phyloP scores from a whole-genome alignment of 2,329 filamentous ascomycete species.

The Talaromyces atroroseus region DNA sequence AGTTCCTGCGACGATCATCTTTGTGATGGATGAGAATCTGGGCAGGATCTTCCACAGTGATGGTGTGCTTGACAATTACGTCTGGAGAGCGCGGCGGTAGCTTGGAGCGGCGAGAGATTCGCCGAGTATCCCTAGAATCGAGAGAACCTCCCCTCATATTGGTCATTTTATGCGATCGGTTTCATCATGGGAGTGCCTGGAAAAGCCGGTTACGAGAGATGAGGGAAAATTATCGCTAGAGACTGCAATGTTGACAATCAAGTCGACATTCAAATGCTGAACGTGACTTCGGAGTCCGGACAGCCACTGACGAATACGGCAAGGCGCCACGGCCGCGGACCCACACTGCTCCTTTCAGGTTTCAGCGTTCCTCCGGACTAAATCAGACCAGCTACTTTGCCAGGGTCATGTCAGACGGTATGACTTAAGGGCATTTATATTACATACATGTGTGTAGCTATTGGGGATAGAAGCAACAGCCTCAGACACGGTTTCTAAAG shows the following conservation, averaged over 20 bases:
- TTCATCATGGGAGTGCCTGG: not conserved
- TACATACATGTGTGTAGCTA: not conserved
- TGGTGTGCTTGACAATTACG: constrained; percentile 33
- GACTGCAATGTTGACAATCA: not conserved
- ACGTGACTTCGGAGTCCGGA: not conserved
- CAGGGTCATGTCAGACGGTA: no score
- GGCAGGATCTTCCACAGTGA: constrained; percentile 33
- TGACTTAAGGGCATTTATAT: no score
- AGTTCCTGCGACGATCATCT: constrained; percentile 37
- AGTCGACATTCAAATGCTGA: not conserved
- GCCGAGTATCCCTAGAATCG: constrained; percentile 7
- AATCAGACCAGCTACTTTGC: not conserved
- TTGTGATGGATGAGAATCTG: constrained; percentile 34
- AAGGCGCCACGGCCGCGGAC: constrained; percentile 4
- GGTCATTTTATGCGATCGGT: constrained; percentile 29
- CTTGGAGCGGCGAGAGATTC: constrained; percentile 26
- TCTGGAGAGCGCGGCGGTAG: constrained; percentile 38
- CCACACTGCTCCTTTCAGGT: not conserved
- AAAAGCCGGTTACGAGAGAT: not conserved
- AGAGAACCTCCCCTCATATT: constrained; percentile 33
- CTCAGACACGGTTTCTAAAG: not conserved
- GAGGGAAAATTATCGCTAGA: not conserved
- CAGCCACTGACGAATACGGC: not conserved
- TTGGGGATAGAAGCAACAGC: not conserved
- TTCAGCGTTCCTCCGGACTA: no score